A percentile compares a stretch with the other conserved stretches of the same genome.
phyloP scores from a whole-genome alignment of 2,329 filamentous ascomycete genomes.

The Ophiostoma novo-ulmi region DNA sequence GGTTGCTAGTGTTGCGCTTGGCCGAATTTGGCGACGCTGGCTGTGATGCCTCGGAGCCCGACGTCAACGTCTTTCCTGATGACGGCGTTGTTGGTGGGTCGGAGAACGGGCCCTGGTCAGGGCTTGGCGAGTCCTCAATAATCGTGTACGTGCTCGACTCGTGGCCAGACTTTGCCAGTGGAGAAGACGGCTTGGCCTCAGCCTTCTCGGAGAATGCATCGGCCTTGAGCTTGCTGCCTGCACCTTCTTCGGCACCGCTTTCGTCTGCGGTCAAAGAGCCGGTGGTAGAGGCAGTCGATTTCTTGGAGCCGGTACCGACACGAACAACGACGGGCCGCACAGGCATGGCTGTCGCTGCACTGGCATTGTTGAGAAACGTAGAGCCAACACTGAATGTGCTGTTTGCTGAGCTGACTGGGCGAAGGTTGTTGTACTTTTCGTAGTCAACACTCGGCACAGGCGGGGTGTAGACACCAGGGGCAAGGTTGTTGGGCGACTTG shows the following conservation, averaged over 20 bases:
- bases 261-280: constrained; percentile 12
- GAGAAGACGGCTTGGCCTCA: neutral
- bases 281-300: constrained; percentile 29
- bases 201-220: neutral
- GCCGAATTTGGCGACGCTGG: constrained; percentile 26
- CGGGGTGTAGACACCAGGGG: constrained; percentile 51
- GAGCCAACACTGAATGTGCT: constrained; percentile 63
- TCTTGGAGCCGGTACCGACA: constrained; percentile 50
- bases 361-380: constrained; percentile 62
- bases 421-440: constrained; percentile 48
- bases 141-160: constrained; percentile 46
- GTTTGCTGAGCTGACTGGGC: constrained; percentile 48
- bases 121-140: constrained; percentile 45
- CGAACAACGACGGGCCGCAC: constrained; percentile 57
- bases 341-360: constrained; percentile 51
- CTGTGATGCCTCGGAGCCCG: neutral
- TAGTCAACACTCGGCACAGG: constrained; percentile 69
- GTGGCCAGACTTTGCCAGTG: constrained; percentile 25
- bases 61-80: neutral
- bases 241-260: neutral
- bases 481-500: constrained; percentile 55
- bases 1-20: constrained; percentile 42
- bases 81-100: constrained; percentile 42
- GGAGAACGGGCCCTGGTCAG: constrained; percentile 56
- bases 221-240: constrained; percentile 5